Evolutionary conservation across 768 basidiomycete species (phyloP).

Genomic region (Panaeolus papilionaceus): DNA sequence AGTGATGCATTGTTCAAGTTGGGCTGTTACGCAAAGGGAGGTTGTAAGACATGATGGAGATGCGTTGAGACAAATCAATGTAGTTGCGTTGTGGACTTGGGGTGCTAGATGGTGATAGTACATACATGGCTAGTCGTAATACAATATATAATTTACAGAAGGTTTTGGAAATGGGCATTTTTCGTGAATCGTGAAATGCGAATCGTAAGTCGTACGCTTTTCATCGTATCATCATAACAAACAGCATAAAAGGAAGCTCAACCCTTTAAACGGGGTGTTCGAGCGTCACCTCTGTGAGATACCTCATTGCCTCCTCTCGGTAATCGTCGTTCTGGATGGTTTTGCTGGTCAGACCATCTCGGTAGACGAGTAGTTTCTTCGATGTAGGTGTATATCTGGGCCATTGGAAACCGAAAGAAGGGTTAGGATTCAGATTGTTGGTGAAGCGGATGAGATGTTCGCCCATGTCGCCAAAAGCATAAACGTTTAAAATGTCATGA

Average conservation of each 20-base stretch:
- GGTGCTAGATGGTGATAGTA: not conserved
- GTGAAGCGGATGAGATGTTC: conserved; percentile 51
- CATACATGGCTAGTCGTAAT: conserved; percentile 4
- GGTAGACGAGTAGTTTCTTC: conserved; percentile 33
- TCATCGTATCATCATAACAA: not conserved
- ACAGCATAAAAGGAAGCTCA: not conserved
- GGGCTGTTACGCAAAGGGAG: too few relatives aligned
- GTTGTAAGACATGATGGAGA: not conserved
- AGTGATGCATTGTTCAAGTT: too few relatives aligned
- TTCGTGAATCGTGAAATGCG: not conserved
- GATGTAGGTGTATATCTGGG: conserved; percentile 22
- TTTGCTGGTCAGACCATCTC: conserved; percentile 25
- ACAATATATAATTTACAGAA: conserved; percentile 11
- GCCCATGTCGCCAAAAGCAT: conserved; percentile 42
- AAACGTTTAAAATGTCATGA: conserved; percentile 46
- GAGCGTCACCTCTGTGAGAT: conserved; percentile 27
- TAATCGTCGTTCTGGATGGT: conserved; percentile 31
- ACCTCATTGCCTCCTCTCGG: conserved; percentile 28
- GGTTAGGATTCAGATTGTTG: conserved; percentile 26
- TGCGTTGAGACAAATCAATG: not conserved
- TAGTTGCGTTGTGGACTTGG: not conserved
- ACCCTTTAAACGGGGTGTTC: conserved; percentile 11
- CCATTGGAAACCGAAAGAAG: conserved; percentile 19
- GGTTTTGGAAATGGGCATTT: not conserved
- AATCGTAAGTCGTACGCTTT: conserved; percentile 3